Conservation (phyloP, 2,329 filamentous ascomycete genomes). For the Fusarium transvaalense region DNA sequence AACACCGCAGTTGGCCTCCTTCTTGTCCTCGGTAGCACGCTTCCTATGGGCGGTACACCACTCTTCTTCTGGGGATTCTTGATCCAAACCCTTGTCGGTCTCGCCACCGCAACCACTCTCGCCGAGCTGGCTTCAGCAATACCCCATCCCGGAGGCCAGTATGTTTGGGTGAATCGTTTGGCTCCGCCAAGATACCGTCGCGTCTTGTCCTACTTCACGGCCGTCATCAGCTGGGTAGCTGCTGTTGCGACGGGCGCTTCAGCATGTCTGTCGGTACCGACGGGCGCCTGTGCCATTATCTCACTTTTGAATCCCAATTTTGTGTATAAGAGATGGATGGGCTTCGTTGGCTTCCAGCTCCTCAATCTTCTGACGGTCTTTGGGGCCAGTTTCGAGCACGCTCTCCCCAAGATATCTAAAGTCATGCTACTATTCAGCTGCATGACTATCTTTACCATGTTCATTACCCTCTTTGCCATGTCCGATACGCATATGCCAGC, state of each 20-base stretch:
- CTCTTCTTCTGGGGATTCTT: conserved; percentile 18
- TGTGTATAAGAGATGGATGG: conserved; percentile 13
- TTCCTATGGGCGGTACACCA: conserved; percentile 12
- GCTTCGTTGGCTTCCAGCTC: conserved; percentile 6
- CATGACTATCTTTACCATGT: conserved; percentile 1
- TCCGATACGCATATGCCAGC: background rate
- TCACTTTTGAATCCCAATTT: background rate
- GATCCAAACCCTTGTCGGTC: background rate
- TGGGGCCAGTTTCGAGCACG: conserved; percentile 8
- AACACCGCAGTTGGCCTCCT: conserved; percentile 13
- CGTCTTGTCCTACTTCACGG: background rate
- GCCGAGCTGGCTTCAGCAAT: conserved; percentile 8
- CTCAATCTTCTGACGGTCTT: conserved; percentile 7
- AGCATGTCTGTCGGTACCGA: background rate
- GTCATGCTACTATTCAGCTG: conserved; percentile 8
- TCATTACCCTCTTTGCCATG: conserved; percentile 7
- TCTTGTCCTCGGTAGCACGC: conserved; percentile 11
- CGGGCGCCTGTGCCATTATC: conserved; percentile 1
- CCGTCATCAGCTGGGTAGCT: conserved; percentile 1
- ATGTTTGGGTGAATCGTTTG: conserved; percentile 7
- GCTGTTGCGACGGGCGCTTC: conserved; percentile 11
- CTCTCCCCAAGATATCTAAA: background rate
- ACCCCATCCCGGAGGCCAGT: conserved; percentile 14
- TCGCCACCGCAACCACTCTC: conserved; percentile 7
- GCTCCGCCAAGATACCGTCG: background rate